Base-by-base conservation (phyloP, 768 basidiomycete genomes). In the Lactifluus piperatus region DNA sequence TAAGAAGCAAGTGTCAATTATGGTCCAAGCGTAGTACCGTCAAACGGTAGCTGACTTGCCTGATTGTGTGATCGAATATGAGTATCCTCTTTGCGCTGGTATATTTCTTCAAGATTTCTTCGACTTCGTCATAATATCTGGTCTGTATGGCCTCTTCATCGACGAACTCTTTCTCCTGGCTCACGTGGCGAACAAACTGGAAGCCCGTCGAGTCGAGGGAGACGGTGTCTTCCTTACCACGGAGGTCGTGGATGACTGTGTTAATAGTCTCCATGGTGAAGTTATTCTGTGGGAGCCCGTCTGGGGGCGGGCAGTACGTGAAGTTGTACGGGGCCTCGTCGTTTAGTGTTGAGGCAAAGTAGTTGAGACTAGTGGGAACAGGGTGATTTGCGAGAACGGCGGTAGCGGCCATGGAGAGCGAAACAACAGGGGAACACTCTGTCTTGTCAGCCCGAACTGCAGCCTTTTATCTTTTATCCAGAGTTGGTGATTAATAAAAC, bases 41-140 rank as follows among this genome's bases (percentile, higher is more conserved):
- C 45, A 13, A 5, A 51, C 1, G 11, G 20, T 29, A 18, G 44
- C 51, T 13, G n/a, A 51, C 72, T n/a, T 55, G 69, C 71, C 75
- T 69, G 64, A 73, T 72, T 43, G 74, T 77, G 60, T 78, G 76
- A 57, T 79, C 77, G 34, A 79, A 79, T 60, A 79, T 69, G 62
- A 75, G 65, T 44, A 77, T 70, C 36, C 68, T 68, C 65, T 71
- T 73, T 9, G 72, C 76, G 5, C 76, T 75, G 0, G 71, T 64
- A 26, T 73, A 51, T 58, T 70, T 68, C 66, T 73, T 79, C 62
- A 79, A 51, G 26, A 79, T 65, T 57, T 72, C 72, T 55, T 73
- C 72, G 0, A 73, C 70, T 66, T 80, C 78, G 37, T 66, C 58
- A 60, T 79, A 79, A 57, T 79, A 80, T 22, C 44, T 64, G 7